phyloP scores from a whole-genome alignment of 1,284 basidiomycete species.

The Cutaneotrichosporon sp. region DNA sequence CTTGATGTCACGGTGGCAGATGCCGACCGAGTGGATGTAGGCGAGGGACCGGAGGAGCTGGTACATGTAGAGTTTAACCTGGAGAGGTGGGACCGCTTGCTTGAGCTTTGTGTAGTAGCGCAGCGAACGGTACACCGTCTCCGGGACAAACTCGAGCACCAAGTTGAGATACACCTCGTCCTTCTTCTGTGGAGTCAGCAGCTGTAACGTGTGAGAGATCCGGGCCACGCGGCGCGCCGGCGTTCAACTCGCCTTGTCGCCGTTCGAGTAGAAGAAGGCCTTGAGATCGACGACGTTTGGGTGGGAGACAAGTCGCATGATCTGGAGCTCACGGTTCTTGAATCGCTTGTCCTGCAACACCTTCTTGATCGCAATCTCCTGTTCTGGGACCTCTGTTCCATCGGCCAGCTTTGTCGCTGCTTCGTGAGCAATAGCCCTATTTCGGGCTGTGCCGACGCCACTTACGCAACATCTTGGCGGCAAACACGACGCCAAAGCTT shows the following conservation, averaged over 20 bases:
- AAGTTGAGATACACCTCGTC: constrained; percentile 99
- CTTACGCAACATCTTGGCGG: constrained; percentile 53
- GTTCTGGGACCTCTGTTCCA: constrained; percentile 59
- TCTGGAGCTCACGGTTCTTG: constrained; percentile 99
- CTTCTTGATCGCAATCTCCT: constrained; percentile 98
- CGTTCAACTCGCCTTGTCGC: constrained; percentile 74
- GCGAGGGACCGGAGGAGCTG: constrained; percentile 66
- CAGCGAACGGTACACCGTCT: constrained; percentile 97
- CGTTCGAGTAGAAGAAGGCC: constrained; percentile 98
- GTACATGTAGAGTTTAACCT: constrained; percentile 71
- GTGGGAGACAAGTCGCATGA: constrained; percentile 96
- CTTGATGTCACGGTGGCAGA: constrained; percentile 97
- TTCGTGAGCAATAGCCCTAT: neutral
- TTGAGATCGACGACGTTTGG: constrained; percentile 97
- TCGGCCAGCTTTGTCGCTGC: constrained; percentile 37
- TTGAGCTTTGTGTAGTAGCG: constrained; percentile 99
- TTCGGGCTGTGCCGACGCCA: constrained; percentile 1
- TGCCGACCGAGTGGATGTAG: constrained; percentile 51
- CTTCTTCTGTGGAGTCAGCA: constrained; percentile 54
- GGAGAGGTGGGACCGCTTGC: constrained; percentile 98
- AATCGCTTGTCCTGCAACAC: constrained; percentile 99
- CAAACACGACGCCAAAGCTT: constrained; percentile 97
- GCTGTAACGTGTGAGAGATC: neutral
- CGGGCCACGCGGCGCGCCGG: neutral
- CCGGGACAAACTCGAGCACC: constrained; percentile 97